Percentiles rank a stretch among this genome's conserved stretches.
phyloP scores from a whole-genome alignment of 345 rosid genomes.

The Combretum micranthum region DNA sequence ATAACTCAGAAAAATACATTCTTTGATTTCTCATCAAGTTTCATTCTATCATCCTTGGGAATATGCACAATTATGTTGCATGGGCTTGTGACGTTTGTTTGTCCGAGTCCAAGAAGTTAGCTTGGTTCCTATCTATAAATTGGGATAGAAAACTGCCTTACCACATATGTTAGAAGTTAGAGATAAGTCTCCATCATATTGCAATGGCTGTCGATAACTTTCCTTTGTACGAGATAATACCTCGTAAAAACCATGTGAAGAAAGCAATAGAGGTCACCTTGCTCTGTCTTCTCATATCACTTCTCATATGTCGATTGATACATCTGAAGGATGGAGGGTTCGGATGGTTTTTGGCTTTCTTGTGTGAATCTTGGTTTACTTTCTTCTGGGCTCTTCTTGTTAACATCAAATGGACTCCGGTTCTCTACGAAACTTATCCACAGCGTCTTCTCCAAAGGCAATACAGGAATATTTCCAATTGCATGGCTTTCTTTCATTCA shows the following conservation, averaged over 20 bases:
- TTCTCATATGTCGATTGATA: slow-evolving; percentile 30
- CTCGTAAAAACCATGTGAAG: slow-evolving; percentile 16
- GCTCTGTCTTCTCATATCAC: slow-evolving; percentile 25
- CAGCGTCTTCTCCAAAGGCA: slow-evolving; percentile 37
- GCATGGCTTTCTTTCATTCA: no score
- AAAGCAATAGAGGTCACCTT: slow-evolving; percentile 27
- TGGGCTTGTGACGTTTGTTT: no score
- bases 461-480: not conserved
- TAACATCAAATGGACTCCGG: slow-evolving; percentile 55
- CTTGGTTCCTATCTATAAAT: no score
- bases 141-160: no score
- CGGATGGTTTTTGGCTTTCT: slow-evolving; percentile 53
- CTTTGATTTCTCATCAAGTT: no score
- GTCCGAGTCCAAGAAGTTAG: no score
- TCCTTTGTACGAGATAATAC: slow-evolving; percentile 24
- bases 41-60: no score
- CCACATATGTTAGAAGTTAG: no score
- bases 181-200: no score
- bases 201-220: not conserved
- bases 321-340: slow-evolving; percentile 24
- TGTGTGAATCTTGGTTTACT: slow-evolving; percentile 59
- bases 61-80: no score
- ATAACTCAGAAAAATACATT: no score
- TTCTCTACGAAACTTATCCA: slow-evolving; percentile 32
- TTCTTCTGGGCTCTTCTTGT: slow-evolving; percentile 41